Percentiles rank a stretch among this genome's conserved stretches.
Evolutionary conservation across 1,284 basidiomycete species (phyloP).

Genomic region (Moesziomyces aphidis): DNA sequence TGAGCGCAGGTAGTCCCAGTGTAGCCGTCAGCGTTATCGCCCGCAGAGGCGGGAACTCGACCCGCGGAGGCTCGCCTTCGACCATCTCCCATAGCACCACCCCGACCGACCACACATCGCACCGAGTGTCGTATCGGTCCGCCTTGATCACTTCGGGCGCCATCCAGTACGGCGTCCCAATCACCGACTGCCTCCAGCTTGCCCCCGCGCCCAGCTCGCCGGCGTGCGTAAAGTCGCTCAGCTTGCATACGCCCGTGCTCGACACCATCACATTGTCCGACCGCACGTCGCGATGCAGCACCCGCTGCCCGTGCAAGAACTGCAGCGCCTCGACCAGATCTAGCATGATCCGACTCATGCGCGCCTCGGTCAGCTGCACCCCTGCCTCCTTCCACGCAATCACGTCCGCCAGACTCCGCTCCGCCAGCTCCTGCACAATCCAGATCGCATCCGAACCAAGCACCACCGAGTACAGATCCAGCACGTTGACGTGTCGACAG

Average conservation of each 20-base stretch:
- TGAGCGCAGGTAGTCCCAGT: conserved; percentile 51
- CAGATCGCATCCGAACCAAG: conserved; percentile 43
- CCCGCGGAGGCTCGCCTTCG: conserved; percentile 59
- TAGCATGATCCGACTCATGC: conserved; percentile 53
- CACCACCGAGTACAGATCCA: conserved; percentile 49
- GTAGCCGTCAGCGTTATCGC: conserved; percentile 60
- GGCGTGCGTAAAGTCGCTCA: conserved; percentile 59
- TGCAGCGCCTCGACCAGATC: conserved; percentile 51
- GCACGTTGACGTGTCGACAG: conserved; percentile 46
- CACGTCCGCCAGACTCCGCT: conserved; percentile 54
- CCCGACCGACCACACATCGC: conserved; percentile 60
- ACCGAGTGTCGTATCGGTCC: conserved; percentile 47
- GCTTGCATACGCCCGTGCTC: conserved; percentile 52
- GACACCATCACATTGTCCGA: conserved; percentile 57
- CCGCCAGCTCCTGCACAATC: conserved; percentile 58
- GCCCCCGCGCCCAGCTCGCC: conserved; percentile 31
- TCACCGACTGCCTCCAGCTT: conserved; percentile 38
- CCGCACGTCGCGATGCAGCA: conserved; percentile 57
- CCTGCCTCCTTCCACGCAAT: conserved; percentile 44
- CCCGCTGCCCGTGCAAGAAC: conserved; percentile 43
- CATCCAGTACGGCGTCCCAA: conserved; percentile 64
- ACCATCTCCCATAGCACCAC: conserved; percentile 61
- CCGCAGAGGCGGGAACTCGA: conserved; percentile 56
- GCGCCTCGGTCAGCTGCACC: conserved; percentile 36
- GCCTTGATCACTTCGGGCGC: conserved; percentile 62